phyloP scores from a whole-genome alignment of 768 basidiomycete species.

The Tulasnella sp. region DNA sequence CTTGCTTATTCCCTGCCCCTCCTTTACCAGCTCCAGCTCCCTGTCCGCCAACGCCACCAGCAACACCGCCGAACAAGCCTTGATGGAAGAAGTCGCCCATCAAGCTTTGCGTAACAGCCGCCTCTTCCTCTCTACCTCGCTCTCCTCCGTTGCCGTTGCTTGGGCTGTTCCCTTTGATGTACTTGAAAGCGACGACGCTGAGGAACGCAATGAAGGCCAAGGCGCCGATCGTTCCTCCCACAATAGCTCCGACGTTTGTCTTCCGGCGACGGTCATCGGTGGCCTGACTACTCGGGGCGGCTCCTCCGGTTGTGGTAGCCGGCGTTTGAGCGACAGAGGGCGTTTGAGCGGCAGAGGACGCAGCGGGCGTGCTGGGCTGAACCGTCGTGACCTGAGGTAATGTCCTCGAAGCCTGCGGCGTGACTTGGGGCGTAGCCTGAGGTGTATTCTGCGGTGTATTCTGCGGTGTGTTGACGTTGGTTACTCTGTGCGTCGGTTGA shows the following conservation, averaged over 20 bases:
- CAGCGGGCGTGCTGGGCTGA: too few species aligned
- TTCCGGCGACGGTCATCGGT: background rate
- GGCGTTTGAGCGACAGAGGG: too few species aligned
- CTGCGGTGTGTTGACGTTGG: background rate
- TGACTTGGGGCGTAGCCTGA: too few species aligned
- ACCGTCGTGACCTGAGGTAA: too few species aligned
- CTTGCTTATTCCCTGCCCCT: background rate
- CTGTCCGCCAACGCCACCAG: background rate
- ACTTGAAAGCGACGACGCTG: background rate
- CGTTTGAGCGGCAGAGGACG: too few species aligned
- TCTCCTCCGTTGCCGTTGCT: background rate
- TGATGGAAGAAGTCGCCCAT: conserved; percentile 1
- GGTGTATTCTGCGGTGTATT: too few species aligned
- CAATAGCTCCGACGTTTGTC: background rate
- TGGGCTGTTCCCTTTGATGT: background rate
- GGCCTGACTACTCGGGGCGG: too few species aligned
- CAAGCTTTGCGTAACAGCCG: background rate
- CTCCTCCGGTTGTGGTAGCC: too few species aligned
- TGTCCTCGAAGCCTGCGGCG: too few species aligned
- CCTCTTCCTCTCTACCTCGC: background rate
- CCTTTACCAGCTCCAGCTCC: background rate
- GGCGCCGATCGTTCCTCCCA: background rate
- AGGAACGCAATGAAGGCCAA: background rate
- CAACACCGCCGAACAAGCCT: background rate
- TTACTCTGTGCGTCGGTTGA: background rate